Conservation (phyloP, 2,329 filamentous ascomycete genomes). For the Clonostachys sp. region DNA sequence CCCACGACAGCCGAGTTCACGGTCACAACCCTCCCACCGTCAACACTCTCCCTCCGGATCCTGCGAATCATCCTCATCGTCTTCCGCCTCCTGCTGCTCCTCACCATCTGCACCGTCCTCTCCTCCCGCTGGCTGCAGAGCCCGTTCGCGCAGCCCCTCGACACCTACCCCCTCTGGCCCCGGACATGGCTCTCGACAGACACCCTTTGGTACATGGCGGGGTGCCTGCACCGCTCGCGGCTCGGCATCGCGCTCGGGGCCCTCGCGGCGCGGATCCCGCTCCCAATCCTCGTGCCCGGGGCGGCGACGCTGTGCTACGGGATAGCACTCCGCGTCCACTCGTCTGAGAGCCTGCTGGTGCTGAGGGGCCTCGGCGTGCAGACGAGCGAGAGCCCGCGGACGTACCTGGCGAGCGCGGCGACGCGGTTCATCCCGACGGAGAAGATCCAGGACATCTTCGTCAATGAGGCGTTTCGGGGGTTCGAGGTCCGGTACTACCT, state of each 20-base stretch:
- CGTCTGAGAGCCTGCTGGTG: slow-evolving; percentile 81
- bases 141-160: slow-evolving; percentile 13
- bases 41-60: slow-evolving; percentile 40
- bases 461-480: slow-evolving; percentile 91
- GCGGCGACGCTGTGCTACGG: slow-evolving; percentile 32
- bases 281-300: slow-evolving; percentile 31
- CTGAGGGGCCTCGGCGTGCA: slow-evolving; percentile 88
- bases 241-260: slow-evolving; percentile 20
- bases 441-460: slow-evolving; percentile 86
- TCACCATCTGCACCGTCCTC: slow-evolving; percentile 39
- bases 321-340: slow-evolving; percentile 40
- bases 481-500: slow-evolving; percentile 90
- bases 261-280: slow-evolving; percentile 26
- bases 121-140: slow-evolving; percentile 40
- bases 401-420: slow-evolving; percentile 50
- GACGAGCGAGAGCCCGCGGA: slow-evolving; percentile 61
- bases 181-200: slow-evolving; percentile 9
- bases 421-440: slow-evolving; percentile 78
- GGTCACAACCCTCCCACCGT: slow-evolving; percentile 70
- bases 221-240: slow-evolving; percentile 18
- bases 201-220: slow-evolving; percentile 16
- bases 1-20: slow-evolving; percentile 91
- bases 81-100: slow-evolving; percentile 34
- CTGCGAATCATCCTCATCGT: slow-evolving; percentile 36
- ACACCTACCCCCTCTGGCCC: slow-evolving; percentile 7